Evolutionary conservation across 2,329 filamentous ascomycete species (phyloP), one percentile per base, ranked within the genome.

Genomic region (Rhynchosporium graminicola): DNA sequence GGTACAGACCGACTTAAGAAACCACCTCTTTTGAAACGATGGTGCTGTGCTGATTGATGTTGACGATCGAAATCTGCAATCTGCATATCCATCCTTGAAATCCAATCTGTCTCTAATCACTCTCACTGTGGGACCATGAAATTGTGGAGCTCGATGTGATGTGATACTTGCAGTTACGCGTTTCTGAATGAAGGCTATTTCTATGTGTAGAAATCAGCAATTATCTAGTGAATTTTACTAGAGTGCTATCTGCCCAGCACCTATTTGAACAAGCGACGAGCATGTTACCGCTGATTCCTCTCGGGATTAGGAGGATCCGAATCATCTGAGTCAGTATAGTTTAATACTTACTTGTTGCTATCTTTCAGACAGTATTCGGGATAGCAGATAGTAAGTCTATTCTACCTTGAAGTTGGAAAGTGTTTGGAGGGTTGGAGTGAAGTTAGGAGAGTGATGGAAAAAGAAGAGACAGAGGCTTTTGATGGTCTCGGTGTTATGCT

Each of bases 291-390:
- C 20, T 20, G 20, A 20, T 20, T 20, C 20, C 20, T 20, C 20
- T 20, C 20, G 20, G 20, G 20, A 20, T 20, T 56, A 67, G 73
- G n/a, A 71, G 73, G 28, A 54, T 61, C 9, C 67, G 74, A 33
- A 58, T 26, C 8, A 47, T 66, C 6, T 70, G 72, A 12, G 66
- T 68, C 60, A 67, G 68, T 5, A 72, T 72, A 0, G 73, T 61
- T 28, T 74, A 4, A 54, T 74, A n/a, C 48, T 74, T 13, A 54
- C 74, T 3, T 68, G 72, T n/a, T 68, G 65, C 7, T 59, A 74
- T 52, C 72, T 71, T 2, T 59, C 72, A n/a, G 51, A 65, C 12
- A 68, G 73, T 59, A 74, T 74, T 43, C 64, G 62, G 3, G 70
- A 69, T 29, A 20, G 20, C 20, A 20, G 20, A 20, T 20, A 20